Base-by-base conservation (phyloP, 768 basidiomycete genomes). In the Pholiota molesta region DNA sequence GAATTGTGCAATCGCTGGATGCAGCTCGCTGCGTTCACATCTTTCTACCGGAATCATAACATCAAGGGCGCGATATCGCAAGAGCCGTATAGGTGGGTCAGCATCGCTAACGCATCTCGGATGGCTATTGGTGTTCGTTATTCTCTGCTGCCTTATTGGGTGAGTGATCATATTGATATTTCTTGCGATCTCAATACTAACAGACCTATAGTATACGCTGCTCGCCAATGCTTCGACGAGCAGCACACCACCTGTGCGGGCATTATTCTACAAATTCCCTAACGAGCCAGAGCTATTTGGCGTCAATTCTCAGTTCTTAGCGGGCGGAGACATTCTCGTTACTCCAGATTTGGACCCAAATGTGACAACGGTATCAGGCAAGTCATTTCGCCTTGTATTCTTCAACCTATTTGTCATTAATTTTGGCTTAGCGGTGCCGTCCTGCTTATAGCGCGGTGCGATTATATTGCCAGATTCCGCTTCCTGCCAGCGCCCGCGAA, bases 1-100 rank as follows among this genome's bases (percentile, higher is more conserved):
- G 91, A 93, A 71, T 80, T 94, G 10, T 91, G 90, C 74, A 88
- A 87, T 63, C 83, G 92, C 17, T 94, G 92, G 92, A 92, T 91
- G 91, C 87, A 89, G 71, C 81, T 93, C n/a, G 81, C 89, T 3
- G 92, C 91, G 1, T 94, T 94, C 71, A 82, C 83, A 28, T 92
- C 92, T 5, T 94, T 94, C 79, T 92, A 86, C 72, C 79, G 92
- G 55, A 94, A 94, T 71, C 92, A 94, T 72, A 91, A 91, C 63
- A 73, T 79, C 33, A 78, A 77, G 57, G 85, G 84, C 23, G 88
- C 89, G 5, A 77, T 91, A 29, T 75, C 86, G n/a, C 92, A 93
- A 71, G 91, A 93, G 68, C 90, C 91, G 2, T 94, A 89, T 66
- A 78, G 85, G 44, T 94, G 92, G 91, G 88, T 90, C 58, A 89